Percentiles rank a stretch among this genome's conserved stretches.
These are phyloP conservation scores for Neurospora sp. DNA, from an alignment of 495 filamentous ascomycete genomes.

Conservation along the genomic window DNA sequence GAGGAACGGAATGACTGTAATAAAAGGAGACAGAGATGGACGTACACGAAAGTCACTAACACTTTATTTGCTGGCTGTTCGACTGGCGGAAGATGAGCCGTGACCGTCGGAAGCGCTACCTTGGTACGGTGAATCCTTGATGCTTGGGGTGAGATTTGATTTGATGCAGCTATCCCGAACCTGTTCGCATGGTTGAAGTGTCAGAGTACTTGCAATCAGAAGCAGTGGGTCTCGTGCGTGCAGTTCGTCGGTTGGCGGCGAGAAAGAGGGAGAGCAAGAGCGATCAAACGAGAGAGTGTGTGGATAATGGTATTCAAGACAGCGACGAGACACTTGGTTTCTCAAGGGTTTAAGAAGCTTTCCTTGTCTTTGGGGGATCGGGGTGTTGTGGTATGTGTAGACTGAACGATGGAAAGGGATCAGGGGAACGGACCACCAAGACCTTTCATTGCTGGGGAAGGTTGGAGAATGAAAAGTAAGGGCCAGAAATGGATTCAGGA, in stretches of 20 bases:
- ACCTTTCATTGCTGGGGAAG: slow-evolving; percentile 20
- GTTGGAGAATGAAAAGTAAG: slow-evolving; percentile 11
- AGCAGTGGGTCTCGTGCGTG: slow-evolving; percentile 28
- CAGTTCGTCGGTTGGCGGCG: slow-evolving; percentile 20
- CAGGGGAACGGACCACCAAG: slow-evolving; percentile 17
- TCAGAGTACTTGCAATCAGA: slow-evolving; percentile 31
- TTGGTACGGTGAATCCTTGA: not conserved
- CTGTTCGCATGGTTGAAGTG: slow-evolving; percentile 34
- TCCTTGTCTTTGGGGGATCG: slow-evolving; percentile 1
- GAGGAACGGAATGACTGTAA: not conserved
- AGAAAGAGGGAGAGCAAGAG: slow-evolving; percentile 8
- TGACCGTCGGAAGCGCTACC: slow-evolving; percentile 4
- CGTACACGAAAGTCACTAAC: not conserved
- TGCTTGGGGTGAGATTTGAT: slow-evolving; percentile 19
- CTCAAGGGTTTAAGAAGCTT: slow-evolving; percentile 1
- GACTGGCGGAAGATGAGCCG: slow-evolving; percentile 11
- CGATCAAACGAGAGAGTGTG: not conserved
- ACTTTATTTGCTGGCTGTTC: not conserved
- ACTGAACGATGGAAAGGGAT: slow-evolving; percentile 4
- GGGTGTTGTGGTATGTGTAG: slow-evolving; percentile 5
- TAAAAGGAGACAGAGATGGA: not conserved
- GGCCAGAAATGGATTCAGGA: slow-evolving; percentile 12
- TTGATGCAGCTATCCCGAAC: slow-evolving; percentile 41
- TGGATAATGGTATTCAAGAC: slow-evolving; percentile 13
- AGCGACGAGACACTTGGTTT: slow-evolving; percentile 18